Conservation (phyloP, 163 green algal genomes). For the Botryococcus braunii region DNA sequence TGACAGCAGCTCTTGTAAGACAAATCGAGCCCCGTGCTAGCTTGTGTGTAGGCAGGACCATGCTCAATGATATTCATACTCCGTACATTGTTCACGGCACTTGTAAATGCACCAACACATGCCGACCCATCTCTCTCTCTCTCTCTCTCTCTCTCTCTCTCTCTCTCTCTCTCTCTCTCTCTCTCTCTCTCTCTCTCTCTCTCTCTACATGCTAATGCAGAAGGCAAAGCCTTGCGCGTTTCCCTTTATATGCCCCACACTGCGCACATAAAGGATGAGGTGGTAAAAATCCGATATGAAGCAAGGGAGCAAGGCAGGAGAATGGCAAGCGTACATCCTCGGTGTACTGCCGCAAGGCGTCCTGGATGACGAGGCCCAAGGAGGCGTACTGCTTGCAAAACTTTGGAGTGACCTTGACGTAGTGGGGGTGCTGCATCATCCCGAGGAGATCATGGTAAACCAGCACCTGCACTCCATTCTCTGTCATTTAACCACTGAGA, state of each 20-base stretch:
- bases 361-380: conserved; percentile 62
- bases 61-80: too few relatives aligned
- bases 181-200: not conserved
- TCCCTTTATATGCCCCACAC: too few relatives aligned
- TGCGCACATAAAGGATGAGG: too few relatives aligned
- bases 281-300: too few relatives aligned
- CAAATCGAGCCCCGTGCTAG: too few relatives aligned
- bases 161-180: not conserved
- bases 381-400: conserved; percentile 92
- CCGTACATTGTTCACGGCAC: too few relatives aligned
- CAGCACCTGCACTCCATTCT: conserved; percentile 92
- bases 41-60: too few relatives aligned
- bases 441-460: conserved; percentile 98
- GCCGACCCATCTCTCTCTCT: not conserved
- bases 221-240: not conserved
- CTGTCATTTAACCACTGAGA: too few relatives aligned
- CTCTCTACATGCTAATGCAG: not conserved
- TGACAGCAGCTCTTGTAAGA: too few relatives aligned
- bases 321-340: conserved; percentile 40
- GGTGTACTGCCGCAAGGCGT: conserved; percentile 56
- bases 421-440: conserved; percentile 96
- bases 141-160: not conserved
- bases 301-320: not conserved
- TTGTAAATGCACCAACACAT: too few relatives aligned
- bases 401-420: conserved; percentile 91